A percentile compares a stretch with the other conserved stretches of the same genome.
phyloP scores from a whole-genome alignment of 345 rosid species.

The Tarenaya hassleriana region DNA sequence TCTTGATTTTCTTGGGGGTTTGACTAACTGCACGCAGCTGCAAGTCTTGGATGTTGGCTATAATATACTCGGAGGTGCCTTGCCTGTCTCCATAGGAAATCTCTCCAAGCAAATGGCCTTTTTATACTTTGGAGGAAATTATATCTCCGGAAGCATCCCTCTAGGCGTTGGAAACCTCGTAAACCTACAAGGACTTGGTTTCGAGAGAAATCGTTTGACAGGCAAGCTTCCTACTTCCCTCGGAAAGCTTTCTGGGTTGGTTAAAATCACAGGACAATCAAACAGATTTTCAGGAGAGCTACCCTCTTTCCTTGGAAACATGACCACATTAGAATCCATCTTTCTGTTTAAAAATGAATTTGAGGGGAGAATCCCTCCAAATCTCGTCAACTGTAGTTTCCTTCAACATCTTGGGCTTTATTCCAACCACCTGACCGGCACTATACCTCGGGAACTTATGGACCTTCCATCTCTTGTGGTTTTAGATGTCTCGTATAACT shows the following conservation, averaged over 20 bases:
- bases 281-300: background rate
- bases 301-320: background rate
- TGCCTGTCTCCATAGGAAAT: conserved; percentile 24
- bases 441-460: conserved; percentile 22
- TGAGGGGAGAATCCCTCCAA: background rate
- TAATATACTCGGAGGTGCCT: conserved; percentile 18
- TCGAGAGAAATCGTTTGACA: background rate
- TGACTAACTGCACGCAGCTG: background rate
- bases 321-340: background rate
- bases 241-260: background rate
- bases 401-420: background rate
- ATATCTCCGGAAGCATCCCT: background rate
- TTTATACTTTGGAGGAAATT: conserved; percentile 7
- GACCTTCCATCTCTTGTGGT: no score
- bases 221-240: background rate
- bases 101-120: conserved; percentile 17
- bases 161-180: background rate
- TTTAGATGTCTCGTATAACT: conserved; percentile 22
- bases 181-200: background rate
- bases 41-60: background rate
- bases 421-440: conserved; percentile 20
- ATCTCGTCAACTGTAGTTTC: background rate
- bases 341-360: background rate
- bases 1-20: no score
- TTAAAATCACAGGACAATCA: background rate